Conservation (phyloP, 441 rosid genomes). For the Populus tomentosa region DNA sequence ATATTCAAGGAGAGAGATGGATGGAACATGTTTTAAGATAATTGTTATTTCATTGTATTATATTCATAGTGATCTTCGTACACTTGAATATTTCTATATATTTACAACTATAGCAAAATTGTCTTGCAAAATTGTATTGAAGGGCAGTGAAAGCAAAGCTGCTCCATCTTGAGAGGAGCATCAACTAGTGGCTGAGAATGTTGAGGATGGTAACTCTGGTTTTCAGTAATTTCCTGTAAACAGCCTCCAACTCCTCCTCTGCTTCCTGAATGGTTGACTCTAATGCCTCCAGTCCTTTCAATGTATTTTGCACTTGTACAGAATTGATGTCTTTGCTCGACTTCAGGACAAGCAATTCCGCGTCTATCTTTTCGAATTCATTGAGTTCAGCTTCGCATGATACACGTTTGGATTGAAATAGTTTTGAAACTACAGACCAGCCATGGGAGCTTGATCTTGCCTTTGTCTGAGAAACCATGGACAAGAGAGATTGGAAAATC, state of each 20-base stretch:
- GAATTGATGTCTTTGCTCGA: constrained; percentile 15
- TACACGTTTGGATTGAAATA: constrained; percentile 25
- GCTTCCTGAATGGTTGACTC: constrained; percentile 29
- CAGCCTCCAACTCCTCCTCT: constrained; percentile 39
- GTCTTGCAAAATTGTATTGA: not conserved
- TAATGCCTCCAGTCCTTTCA: constrained; percentile 29
- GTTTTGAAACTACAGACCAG: constrained; percentile 28
- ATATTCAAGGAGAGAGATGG: not conserved
- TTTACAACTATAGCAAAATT: not conserved
- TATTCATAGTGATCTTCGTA: not conserved
- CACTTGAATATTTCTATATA: not conserved
- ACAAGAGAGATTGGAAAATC: constrained; percentile 31
- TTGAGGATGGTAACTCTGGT: constrained; percentile 48
- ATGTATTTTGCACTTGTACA: constrained; percentile 7
- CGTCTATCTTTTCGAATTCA: constrained; percentile 24
- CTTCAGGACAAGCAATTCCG: constrained; percentile 21
- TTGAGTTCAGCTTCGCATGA: constrained; percentile 7
- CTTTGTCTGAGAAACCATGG: constrained; percentile 21
- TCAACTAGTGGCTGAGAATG: constrained; percentile 24
- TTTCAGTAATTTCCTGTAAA: constrained; percentile 36
- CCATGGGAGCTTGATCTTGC: constrained; percentile 19
- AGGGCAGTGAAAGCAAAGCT: not conserved
- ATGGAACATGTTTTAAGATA: not conserved
- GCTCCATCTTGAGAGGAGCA: not conserved
- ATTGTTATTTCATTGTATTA: not conserved